Evolutionary conservation across 2,329 filamentous ascomycete genomes (phyloP).

Genomic region (Botryotinia narcissicola): DNA sequence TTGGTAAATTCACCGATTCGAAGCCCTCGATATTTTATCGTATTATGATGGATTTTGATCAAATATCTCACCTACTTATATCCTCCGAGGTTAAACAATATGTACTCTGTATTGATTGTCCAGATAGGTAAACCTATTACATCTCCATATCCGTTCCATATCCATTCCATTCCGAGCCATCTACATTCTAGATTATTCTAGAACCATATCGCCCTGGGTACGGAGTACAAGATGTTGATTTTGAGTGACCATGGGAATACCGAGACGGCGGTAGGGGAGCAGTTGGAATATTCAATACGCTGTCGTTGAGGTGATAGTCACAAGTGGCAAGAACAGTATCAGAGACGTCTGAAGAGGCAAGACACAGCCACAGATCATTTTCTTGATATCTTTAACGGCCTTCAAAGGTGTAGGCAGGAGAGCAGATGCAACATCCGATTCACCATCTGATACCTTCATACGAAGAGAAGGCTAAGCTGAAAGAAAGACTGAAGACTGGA

Average conservation of each 20-base stretch:
- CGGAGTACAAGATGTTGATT: background rate
- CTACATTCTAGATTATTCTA: constrained; percentile 7
- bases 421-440: background rate
- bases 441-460: background rate
- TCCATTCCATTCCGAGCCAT: background rate
- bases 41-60: background rate
- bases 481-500: background rate
- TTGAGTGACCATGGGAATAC: background rate
- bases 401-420: background rate
- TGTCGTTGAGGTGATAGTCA: background rate
- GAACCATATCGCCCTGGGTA: background rate
- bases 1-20: background rate
- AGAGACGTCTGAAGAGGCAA: background rate
- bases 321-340: background rate
- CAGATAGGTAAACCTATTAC: background rate
- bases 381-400: background rate
- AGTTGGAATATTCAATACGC: background rate
- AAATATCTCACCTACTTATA: background rate
- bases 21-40: background rate
- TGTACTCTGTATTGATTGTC: background rate
- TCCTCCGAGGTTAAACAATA: background rate
- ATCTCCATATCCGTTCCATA: background rate
- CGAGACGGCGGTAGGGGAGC: background rate
- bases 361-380: background rate
- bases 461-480: background rate